Evolutionary conservation across 2,329 filamentous ascomycete species (phyloP).

Genomic region (Botrytis cinerea): DNA sequence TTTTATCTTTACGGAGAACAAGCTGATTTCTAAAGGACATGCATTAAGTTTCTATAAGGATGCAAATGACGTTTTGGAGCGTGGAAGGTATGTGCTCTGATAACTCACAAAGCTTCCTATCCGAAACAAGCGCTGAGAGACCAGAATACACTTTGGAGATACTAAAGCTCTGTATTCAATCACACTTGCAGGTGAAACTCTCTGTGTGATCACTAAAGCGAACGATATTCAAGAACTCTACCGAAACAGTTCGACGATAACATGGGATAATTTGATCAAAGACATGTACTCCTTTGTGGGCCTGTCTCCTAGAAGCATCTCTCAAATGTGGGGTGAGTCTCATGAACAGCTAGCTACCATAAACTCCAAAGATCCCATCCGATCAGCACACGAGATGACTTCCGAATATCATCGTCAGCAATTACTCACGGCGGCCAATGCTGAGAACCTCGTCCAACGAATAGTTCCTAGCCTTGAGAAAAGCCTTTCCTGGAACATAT

Average conservation of each 20-base stretch:
- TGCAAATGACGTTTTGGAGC: neutral
- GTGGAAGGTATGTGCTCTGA: neutral
- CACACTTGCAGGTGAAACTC: neutral
- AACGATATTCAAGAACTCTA: neutral
- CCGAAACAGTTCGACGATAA: neutral
- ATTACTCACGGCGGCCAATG: neutral
- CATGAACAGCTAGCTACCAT: neutral
- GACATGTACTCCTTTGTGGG: conserved; percentile 1
- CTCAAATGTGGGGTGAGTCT: neutral
- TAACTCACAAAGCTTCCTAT: no score
- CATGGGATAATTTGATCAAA: neutral
- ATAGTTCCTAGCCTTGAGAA: neutral
- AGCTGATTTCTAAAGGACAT: neutral
- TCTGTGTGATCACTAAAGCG: conserved; percentile 5
- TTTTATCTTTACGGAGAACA: neutral
- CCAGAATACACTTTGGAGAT: neutral
- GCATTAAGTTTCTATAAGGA: neutral
- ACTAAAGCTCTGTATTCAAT: neutral
- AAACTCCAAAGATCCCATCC: neutral
- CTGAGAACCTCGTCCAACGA: neutral
- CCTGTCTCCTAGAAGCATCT: neutral
- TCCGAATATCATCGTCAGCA: conserved; percentile 2
- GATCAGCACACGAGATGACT: conserved; percentile 3
- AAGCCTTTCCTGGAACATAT: neutral
- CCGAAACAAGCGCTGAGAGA: neutral